Evolutionary conservation across 225 moss, liverwort and hornwort genomes (phyloP), one percentile per base, ranked within the genome.

Genomic region (Sphagnum tenellum): DNA sequence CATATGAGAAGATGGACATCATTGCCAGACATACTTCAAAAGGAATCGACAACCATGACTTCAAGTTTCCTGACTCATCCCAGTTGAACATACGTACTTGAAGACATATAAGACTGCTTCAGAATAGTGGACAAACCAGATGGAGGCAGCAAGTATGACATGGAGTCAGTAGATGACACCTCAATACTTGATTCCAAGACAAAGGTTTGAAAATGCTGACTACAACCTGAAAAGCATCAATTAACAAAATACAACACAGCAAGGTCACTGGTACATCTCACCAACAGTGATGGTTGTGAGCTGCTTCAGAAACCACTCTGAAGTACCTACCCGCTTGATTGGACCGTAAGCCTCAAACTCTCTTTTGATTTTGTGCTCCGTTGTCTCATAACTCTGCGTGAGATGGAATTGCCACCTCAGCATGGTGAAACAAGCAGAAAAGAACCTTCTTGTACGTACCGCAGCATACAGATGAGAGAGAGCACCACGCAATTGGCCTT

Each of bases 271-370:
- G 48, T 13, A 6, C 56, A 48, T 45, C 57, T 59, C 64, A 59
- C 64, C 57, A 45, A 64, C 46, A 49, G 48, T 48, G 49, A 49
- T 9, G 44, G 44, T 8, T 47, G 11, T 57, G 9, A 5, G 45
- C 12, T 9, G 6, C 57, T 57, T 10, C 8, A 60, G 57, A 55
- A 9, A 67, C 60, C 61, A 29, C 45, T 51, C 48, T 49, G 55
- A 5, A 55, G 7, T 73, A 82, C 86, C 75, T 72, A 89, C 88
- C 67, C 98, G 89, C 87, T 93, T 98, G 55, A 98, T 90, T 5
- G 98, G 98, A 59, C 98, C 98, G 78, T 98, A 93, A 13, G 89
- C 87, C 70, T 98, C 98, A 76, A 98, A 98, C 72, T 98, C 98
- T 66, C 98, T 83, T 73, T 90, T 84, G 45, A 98, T 89, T 80